Evolutionary conservation across 768 basidiomycete species (phyloP).

Genomic region (Jaapia argillacea): DNA sequence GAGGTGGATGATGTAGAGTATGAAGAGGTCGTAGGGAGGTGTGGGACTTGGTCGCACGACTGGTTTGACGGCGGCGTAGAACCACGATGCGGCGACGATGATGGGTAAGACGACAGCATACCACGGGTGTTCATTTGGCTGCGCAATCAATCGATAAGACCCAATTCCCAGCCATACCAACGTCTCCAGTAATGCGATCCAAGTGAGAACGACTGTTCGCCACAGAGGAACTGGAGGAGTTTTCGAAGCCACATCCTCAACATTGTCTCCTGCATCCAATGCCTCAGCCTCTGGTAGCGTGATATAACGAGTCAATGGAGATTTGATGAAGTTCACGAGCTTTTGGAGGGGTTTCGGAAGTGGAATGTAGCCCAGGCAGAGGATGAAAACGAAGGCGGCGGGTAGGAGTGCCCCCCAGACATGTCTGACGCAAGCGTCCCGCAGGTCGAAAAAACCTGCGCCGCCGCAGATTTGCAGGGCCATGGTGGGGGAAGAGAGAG

Average conservation of each 20-base stretch:
- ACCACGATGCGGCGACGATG: slow-evolving; percentile 48
- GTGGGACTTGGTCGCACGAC: slow-evolving; percentile 44
- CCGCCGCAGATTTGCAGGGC: background rate
- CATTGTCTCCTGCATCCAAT: slow-evolving; percentile 6
- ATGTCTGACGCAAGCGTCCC: slow-evolving; percentile 14
- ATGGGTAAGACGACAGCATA: slow-evolving; percentile 27
- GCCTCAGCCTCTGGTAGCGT: slow-evolving; percentile 19
- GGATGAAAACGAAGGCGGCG: slow-evolving; percentile 12
- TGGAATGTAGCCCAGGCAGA: slow-evolving; percentile 8
- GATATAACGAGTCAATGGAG: slow-evolving; percentile 15
- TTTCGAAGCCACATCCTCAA: slow-evolving; percentile 1
- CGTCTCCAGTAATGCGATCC: slow-evolving; percentile 44
- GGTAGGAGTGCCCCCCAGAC: slow-evolving; percentile 19
- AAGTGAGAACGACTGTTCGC: slow-evolving; percentile 48
- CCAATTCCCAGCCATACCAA: slow-evolving; percentile 51
- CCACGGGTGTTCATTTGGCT: slow-evolving; percentile 20
- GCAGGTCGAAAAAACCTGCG: slow-evolving; percentile 10
- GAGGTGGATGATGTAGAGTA: slow-evolving; percentile 42
- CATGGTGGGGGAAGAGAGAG: too few relatives aligned
- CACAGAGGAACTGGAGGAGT: slow-evolving; percentile 35
- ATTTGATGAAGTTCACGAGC: slow-evolving; percentile 3
- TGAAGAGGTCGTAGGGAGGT: slow-evolving; percentile 53
- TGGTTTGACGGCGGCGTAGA: slow-evolving; percentile 52
- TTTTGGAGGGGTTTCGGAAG: slow-evolving; percentile 8
- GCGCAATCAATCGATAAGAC: slow-evolving; percentile 37